These are phyloP conservation scores for Pilobolus umbonatus DNA, from an alignment of 192 early-diverging fungal species.

Conservation along the genomic window DNA sequence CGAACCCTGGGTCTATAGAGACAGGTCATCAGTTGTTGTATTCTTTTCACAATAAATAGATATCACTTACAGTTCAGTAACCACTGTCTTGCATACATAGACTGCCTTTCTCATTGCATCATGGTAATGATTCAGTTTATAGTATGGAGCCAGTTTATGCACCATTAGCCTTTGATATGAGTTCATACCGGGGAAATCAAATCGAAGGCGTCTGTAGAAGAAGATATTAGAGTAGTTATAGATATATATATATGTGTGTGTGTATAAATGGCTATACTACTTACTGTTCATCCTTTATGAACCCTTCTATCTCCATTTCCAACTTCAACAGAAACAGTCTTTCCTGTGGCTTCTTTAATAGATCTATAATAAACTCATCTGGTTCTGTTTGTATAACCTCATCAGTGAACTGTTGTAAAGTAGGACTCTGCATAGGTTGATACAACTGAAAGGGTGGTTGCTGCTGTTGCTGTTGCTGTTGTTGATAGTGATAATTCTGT, in stretches of 20 bases:
- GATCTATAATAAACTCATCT: constrained; percentile 57
- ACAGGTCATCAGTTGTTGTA: background rate
- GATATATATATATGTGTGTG: no score
- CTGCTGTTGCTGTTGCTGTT: background rate
- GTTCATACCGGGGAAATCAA: constrained; percentile 65
- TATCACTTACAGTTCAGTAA: constrained; percentile 51
- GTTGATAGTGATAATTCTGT: background rate
- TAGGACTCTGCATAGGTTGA: background rate
- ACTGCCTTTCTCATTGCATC: constrained; percentile 51
- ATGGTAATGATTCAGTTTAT: constrained; percentile 55
- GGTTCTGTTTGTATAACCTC: constrained; percentile 17
- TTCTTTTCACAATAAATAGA: background rate
- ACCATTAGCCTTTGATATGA: constrained; percentile 70
- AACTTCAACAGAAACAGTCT: constrained; percentile 64
- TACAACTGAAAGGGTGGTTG: background rate
- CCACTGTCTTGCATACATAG: constrained; percentile 49
- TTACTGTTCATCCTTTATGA: constrained; percentile 57
- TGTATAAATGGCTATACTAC: no score
- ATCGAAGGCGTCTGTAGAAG: constrained; percentile 41
- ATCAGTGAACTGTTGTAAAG: constrained; percentile 5
- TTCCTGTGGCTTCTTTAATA: constrained; percentile 58
- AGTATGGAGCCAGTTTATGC: constrained; percentile 69
- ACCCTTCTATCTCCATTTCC: constrained; percentile 57
- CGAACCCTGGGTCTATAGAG: constrained; percentile 35
- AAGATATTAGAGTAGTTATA: background rate